Evolutionary conservation across 768 basidiomycete species (phyloP).

Genomic region (Podaxis sp.): DNA sequence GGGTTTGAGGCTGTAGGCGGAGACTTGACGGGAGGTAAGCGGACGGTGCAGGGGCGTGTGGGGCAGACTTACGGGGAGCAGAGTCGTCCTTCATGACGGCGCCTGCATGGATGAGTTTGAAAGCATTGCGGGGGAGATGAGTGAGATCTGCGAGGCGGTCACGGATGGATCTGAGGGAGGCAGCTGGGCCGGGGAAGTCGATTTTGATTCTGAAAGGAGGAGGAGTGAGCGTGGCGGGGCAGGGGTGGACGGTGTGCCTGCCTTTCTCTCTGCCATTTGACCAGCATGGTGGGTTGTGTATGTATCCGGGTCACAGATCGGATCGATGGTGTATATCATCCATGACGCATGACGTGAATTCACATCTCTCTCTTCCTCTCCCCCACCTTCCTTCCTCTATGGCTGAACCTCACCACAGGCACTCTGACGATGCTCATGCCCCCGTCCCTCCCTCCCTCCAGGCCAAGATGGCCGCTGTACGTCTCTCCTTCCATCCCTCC

Average conservation of each 20-base stretch:
- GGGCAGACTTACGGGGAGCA: slow-evolving; percentile 50
- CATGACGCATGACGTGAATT: not conserved
- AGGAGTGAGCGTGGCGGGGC: not conserved
- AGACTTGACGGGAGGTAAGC: slow-evolving; percentile 43
- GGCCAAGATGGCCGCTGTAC: slow-evolving; percentile 90
- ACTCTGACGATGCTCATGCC: slow-evolving; percentile 33
- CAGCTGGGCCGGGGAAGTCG: slow-evolving; percentile 56
- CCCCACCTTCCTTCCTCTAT: not conserved
- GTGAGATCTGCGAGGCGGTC: slow-evolving; percentile 70
- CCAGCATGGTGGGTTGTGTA: slow-evolving; percentile 18
- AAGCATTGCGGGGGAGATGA: slow-evolving; percentile 62
- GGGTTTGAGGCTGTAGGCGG: slow-evolving; percentile 70
- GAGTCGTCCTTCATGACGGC: slow-evolving; percentile 87
- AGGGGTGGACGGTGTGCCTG: not conserved
- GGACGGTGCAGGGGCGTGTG: not conserved
- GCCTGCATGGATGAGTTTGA: slow-evolving; percentile 89
- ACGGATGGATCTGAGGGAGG: slow-evolving; percentile 60
- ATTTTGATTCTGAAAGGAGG: slow-evolving; percentile 33
- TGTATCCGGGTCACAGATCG: not conserved
- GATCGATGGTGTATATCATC: slow-evolving; percentile 21
- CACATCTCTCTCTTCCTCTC: slow-evolving; percentile 1
- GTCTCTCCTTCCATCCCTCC: slow-evolving; percentile 26
- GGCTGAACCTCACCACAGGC: slow-evolving; percentile 13
- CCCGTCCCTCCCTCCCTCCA: slow-evolving; percentile 89
- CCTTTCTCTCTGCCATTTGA: slow-evolving; percentile 45